Conservation (phyloP, 225 moss, liverwort and hornwort species). For the Lunularia cruciata region DNA sequence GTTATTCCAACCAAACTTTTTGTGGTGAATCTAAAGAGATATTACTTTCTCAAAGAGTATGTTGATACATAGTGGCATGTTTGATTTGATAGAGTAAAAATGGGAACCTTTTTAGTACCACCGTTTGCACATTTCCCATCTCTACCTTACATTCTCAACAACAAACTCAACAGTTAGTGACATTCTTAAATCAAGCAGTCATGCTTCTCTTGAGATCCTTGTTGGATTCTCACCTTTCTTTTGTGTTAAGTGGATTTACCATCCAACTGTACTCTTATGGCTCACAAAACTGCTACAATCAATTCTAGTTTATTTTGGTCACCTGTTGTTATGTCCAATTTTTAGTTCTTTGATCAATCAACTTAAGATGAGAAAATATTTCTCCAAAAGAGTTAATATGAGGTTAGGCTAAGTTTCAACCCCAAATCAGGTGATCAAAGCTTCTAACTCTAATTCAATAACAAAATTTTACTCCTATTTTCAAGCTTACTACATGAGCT, state of each 20-base stretch:
- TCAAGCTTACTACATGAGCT: conserved; percentile 39
- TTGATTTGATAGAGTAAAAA: not conserved
- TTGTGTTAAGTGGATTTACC: conserved; percentile 43
- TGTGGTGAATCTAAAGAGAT: too few relatives aligned
- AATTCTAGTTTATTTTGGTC: not conserved
- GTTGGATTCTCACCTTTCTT: conserved; percentile 42
- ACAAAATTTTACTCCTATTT: not conserved
- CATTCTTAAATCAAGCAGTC: conserved; percentile 29
- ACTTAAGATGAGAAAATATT: too few relatives aligned
- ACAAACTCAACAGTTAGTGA: conserved; percentile 31
- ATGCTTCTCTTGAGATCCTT: conserved; percentile 46
- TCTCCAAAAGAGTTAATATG: too few relatives aligned
- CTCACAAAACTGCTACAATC: conserved; percentile 47
- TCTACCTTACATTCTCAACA: not conserved
- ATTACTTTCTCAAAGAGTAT: conserved; percentile 2
- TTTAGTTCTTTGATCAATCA: not conserved
- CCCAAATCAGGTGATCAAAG: too few relatives aligned
- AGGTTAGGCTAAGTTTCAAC: too few relatives aligned
- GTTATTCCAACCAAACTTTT: too few relatives aligned
- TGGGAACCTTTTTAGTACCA: not conserved
- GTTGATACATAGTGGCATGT: not conserved
- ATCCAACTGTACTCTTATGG: conserved; percentile 49
- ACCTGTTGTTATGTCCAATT: not conserved
- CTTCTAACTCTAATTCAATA: too few relatives aligned
- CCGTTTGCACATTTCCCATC: not conserved